Base-by-base conservation (phyloP, 208 protist genomes). In the Phytomonas sp. region DNA sequence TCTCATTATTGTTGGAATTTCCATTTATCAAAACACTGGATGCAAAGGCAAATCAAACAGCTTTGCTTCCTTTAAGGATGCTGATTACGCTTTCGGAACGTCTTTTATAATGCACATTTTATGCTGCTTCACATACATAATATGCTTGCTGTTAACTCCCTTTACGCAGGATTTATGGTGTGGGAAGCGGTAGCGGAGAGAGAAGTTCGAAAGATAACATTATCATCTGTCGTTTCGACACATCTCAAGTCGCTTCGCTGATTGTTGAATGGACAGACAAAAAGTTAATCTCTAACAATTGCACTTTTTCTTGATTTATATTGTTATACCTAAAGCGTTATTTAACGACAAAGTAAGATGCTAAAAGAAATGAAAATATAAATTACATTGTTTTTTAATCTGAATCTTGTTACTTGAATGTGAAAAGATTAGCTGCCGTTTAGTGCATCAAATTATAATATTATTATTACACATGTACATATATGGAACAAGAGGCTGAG, bases 141-240 rank as follows among this genome's bases (percentile, higher is more conserved):
- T 85, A 30, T 74, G 71, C 53, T 63, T 79, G n/a, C 68, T 88
- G 59, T 40, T 88, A 53, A 71, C 73, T 23, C 77, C 77, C 9
- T 88, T 83, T 63, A 81, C 83, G 0, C 80, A 83, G 75, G 69
- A 83, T 63, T 76, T 85, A 56, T 80, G 77, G 76, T 83, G 76
- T 62, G 82, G 79, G 31, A 84, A 81, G 51, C 66, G 34, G 61
- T 85, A 67, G 80, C 56, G 8, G 63, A 6, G 30, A 66, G 26
- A 33, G 36, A 62, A 63, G 46, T n/a, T 34, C 7, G 20, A 62
- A 13, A 46, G 20, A 51, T 0, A 26, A 11, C 7, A 51, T 15
- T 68, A 68, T 32, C 15, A 53, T 33, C 9, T 51, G 8, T 65
- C 36, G 6, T 53, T 65, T 65, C 1, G 37, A 40, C 5, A 23